These are phyloP conservation scores for Mycena indigotica DNA, from an alignment of 768 basidiomycete genomes.

Conservation along the genomic window DNA sequence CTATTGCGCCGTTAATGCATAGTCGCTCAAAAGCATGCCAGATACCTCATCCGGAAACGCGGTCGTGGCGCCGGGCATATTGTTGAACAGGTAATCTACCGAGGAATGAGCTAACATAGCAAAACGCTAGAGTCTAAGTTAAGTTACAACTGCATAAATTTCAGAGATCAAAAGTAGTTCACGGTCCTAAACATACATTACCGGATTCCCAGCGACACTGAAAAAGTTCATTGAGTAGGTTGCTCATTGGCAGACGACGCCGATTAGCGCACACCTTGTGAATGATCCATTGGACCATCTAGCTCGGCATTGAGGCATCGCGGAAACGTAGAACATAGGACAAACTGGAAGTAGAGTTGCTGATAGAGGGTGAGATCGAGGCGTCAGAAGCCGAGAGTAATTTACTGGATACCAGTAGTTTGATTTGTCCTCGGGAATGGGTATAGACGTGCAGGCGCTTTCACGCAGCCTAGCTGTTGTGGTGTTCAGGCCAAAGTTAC, in stretches of 20 bases:
- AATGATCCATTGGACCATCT: constrained; percentile 24
- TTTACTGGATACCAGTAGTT: constrained; percentile 23
- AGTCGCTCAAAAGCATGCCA: too few relatives aligned
- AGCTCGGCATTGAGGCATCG: too few relatives aligned
- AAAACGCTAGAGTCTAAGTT: not conserved
- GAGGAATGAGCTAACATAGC: not conserved
- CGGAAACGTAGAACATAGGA: too few relatives aligned
- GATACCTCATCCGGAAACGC: constrained; percentile 23
- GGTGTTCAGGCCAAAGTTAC: constrained; percentile 21
- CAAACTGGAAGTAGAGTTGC: constrained; percentile 24
- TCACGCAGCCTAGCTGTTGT: constrained; percentile 14
- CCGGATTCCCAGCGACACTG: constrained; percentile 21
- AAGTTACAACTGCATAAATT: not conserved
- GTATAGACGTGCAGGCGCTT: constrained; percentile 21
- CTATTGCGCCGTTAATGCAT: not conserved
- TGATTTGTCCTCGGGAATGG: constrained; percentile 22
- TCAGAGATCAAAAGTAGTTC: not conserved
- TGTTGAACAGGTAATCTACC: constrained; percentile 23
- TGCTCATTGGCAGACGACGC: too few relatives aligned
- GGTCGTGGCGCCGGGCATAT: constrained; percentile 19
- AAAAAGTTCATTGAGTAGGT: not conserved
- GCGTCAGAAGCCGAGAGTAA: not conserved
- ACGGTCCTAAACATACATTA: constrained; percentile 11
- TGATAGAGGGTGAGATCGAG: not conserved
- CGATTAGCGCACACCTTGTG: constrained; percentile 13